Percentiles rank a stretch among this genome's conserved stretches.
Evolutionary conservation across 2,329 filamentous ascomycete genomes (phyloP).

Genomic region (Botrytis deweyae): DNA sequence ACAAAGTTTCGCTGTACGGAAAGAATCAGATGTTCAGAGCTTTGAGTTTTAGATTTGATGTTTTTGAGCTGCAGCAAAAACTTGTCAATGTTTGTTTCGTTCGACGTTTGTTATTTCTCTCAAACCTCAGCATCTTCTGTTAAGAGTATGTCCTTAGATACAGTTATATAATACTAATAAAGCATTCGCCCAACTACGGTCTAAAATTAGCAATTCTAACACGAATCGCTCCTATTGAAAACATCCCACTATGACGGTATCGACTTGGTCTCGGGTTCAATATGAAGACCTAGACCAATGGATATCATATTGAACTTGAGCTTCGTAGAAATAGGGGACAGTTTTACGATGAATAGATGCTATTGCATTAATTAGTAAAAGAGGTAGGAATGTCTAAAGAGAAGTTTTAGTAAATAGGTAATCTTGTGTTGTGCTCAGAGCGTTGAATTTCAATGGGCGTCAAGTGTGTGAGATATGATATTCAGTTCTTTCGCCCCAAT

Average conservation of each 20-base stretch:
- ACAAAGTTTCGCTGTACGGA: no score
- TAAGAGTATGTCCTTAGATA: neutral
- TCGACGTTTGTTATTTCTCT: neutral
- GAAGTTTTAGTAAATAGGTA: neutral
- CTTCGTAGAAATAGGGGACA: neutral
- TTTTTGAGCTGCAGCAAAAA: neutral
- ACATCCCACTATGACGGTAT: neutral
- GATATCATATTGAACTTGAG: neutral
- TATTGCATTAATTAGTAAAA: fast-evolving
- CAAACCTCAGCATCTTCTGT: fast-evolving
- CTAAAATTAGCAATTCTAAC: neutral
- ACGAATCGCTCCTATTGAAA: neutral
- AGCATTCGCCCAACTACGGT: fast-evolving
- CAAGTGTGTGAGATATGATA: neutral
- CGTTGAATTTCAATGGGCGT: neutral
- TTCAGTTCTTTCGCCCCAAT: neutral
- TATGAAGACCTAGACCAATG: neutral
- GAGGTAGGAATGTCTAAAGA: neutral
- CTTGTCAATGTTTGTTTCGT: neutral
- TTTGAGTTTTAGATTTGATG: neutral
- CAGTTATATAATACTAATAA: neutral
- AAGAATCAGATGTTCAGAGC: neutral
- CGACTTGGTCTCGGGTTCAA: neutral
- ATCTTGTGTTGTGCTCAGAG: neutral
- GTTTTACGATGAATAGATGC: neutral